A percentile compares a stretch with the other conserved stretches of the same genome.
Evolutionary conservation across 192 early-diverging fungal genomes (phyloP).

Genomic region (Rhizophagus prolifer): DNA sequence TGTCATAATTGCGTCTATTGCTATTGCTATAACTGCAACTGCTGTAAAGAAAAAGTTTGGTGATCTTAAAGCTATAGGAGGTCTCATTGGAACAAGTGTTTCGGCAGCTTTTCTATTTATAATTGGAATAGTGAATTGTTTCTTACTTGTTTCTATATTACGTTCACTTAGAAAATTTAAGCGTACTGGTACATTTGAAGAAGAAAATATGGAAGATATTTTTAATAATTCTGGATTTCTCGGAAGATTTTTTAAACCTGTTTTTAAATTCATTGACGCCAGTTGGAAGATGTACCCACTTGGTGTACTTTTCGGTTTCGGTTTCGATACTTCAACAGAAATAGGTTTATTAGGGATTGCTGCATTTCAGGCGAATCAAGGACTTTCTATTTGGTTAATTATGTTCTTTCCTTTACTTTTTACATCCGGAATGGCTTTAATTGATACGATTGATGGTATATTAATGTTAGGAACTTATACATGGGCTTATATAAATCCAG

Average conservation of each 20-base stretch:
- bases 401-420: slow-evolving; percentile 65
- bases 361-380: slow-evolving; percentile 47
- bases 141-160: slow-evolving; percentile 44
- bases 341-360: slow-evolving; percentile 61
- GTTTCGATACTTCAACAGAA: slow-evolving; percentile 74
- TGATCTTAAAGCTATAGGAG: slow-evolving; percentile 45
- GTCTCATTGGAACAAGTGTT: slow-evolving; percentile 61
- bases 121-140: slow-evolving; percentile 55
- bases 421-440: slow-evolving; percentile 65
- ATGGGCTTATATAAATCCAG: slow-evolving; percentile 62
- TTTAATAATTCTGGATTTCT: slow-evolving; percentile 40
- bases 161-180: slow-evolving; percentile 38
- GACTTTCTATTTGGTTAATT: slow-evolving; percentile 51
- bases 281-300: slow-evolving; percentile 71
- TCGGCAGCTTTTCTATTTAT: slow-evolving; percentile 59
- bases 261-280: slow-evolving; percentile 53
- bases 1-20: slow-evolving; percentile 52
- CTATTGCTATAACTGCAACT: slow-evolving; percentile 46
- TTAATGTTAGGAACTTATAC: slow-evolving; percentile 63
- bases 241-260: slow-evolving; percentile 46
- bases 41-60: slow-evolving; percentile 45
- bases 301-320: slow-evolving; percentile 64
- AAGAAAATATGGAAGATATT: slow-evolving; percentile 42
- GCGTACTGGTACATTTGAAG: slow-evolving; percentile 36
- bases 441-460: slow-evolving; percentile 70